phyloP scores from a whole-genome alignment of 345 rosid genomes.

The Orychophragmus violaceus region DNA sequence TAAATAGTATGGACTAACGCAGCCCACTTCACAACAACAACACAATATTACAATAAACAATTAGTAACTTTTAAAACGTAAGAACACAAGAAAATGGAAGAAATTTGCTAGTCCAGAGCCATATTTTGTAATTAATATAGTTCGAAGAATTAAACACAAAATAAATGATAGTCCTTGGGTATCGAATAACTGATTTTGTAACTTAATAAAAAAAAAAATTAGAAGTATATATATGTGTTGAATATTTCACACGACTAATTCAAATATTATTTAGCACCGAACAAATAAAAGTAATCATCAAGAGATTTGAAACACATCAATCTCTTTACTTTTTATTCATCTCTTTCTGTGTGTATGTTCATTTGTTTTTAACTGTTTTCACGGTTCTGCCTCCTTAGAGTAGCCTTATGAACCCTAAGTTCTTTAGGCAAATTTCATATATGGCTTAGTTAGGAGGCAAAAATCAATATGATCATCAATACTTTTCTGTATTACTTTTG shows the following conservation, averaged over 20 bases:
- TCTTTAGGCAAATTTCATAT: slow-evolving; percentile 15
- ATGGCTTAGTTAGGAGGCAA: slow-evolving; percentile 28
- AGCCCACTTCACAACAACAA: slow-evolving; percentile 17
- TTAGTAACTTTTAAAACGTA: neutral
- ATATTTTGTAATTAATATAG: too few relatives aligned
- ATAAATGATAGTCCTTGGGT: too few relatives aligned
- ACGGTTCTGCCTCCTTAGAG: slow-evolving; percentile 16
- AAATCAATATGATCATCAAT: slow-evolving; percentile 16
- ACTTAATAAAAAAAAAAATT: too few relatives aligned
- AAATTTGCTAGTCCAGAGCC: too few relatives aligned
- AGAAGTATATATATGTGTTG: too few relatives aligned
- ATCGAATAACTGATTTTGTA: too few relatives aligned
- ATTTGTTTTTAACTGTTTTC: too few relatives aligned
- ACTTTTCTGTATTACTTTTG: slow-evolving; percentile 15
- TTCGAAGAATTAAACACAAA: too few relatives aligned
- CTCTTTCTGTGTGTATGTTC: too few relatives aligned
- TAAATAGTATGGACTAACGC: slow-evolving; percentile 28
- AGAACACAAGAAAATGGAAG: too few relatives aligned
- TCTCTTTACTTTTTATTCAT: neutral
- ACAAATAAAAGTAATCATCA: neutral
- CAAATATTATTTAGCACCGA: too few relatives aligned
- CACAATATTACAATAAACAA: neutral
- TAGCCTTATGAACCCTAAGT: slow-evolving; percentile 27
- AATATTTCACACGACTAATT: neutral
- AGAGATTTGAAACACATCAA: neutral